A percentile compares a stretch with the other conserved stretches of the same genome.
phyloP scores from a whole-genome alignment of 805 yeast genomes.

The Nakazawaea peltata region DNA sequence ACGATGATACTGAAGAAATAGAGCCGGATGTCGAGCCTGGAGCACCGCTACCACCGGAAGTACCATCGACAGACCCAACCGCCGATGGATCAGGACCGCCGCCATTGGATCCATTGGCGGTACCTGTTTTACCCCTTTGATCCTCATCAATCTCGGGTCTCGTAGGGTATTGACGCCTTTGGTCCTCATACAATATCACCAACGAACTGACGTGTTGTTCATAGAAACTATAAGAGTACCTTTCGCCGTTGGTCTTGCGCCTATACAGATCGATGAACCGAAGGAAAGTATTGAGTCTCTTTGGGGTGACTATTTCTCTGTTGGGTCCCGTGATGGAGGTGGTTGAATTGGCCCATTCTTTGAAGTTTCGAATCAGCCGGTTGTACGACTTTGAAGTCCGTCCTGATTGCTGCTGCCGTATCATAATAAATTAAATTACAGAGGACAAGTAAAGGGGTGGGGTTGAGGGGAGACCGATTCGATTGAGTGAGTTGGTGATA shows the following conservation, averaged over 20 bases:
- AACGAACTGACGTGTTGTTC: slow-evolving; percentile 10
- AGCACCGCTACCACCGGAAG: no score
- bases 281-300: slow-evolving; percentile 3
- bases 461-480: no score
- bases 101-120: not conserved
- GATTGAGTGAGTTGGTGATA: no score
- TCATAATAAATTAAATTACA: no score
- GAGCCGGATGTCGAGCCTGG: no score
- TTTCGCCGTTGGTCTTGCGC: slow-evolving; percentile 5
- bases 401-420: no score
- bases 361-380: slow-evolving; percentile 2
- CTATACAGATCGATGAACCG: not conserved
- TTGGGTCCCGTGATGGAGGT: not conserved
- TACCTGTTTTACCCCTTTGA: not conserved
- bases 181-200: slow-evolving; percentile 8
- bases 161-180: not conserved
- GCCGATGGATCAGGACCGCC: not conserved
- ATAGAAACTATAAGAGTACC: slow-evolving; percentile 9
- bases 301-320: slow-evolving; percentile 8
- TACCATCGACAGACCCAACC: no score
- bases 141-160: slow-evolving; percentile 4
- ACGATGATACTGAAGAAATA: no score
- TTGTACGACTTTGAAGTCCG: slow-evolving; percentile 5
- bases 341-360: slow-evolving; percentile 1
- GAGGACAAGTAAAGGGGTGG: no score